Evolutionary conservation across 495 filamentous ascomycete species (phyloP).

Genomic region (Daldinia loculata): DNA sequence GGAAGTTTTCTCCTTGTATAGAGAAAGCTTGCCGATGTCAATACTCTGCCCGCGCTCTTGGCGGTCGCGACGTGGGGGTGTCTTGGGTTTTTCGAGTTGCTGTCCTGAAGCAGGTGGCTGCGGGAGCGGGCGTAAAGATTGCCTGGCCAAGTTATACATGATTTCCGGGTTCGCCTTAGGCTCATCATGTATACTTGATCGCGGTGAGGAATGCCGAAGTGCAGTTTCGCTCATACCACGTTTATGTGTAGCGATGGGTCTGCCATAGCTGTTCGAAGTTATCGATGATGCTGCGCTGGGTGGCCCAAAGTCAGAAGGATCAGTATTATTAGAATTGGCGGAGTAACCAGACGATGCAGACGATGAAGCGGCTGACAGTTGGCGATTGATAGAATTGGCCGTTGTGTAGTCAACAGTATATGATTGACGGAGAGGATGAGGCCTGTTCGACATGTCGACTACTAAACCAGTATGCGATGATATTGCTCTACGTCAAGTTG

Average conservation of each 20-base stretch:
- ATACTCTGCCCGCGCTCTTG: slow-evolving; percentile 61
- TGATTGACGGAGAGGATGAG: slow-evolving; percentile 67
- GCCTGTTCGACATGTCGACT: slow-evolving; percentile 61
- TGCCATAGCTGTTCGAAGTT: slow-evolving; percentile 68
- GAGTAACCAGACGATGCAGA: slow-evolving; percentile 79
- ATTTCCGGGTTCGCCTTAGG: slow-evolving; percentile 60
- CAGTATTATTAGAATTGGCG: slow-evolving; percentile 60
- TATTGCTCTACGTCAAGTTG: slow-evolving; percentile 41
- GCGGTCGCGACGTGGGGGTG: slow-evolving; percentile 38
- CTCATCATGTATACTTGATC: slow-evolving; percentile 49
- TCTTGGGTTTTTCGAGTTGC: slow-evolving; percentile 41
- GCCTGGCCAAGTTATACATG: slow-evolving; percentile 74
- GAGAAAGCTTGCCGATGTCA: slow-evolving; percentile 59
- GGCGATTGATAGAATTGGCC: slow-evolving; percentile 64
- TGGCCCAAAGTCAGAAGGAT: slow-evolving; percentile 70
- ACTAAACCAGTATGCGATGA: slow-evolving; percentile 37
- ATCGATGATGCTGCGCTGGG: slow-evolving; percentile 82
- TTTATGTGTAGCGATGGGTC: slow-evolving; percentile 65
- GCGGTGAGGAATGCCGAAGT: slow-evolving; percentile 34
- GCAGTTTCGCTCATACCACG: slow-evolving; percentile 77
- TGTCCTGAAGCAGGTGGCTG: slow-evolving; percentile 67
- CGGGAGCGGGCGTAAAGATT: slow-evolving; percentile 79
- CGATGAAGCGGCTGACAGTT: slow-evolving; percentile 81
- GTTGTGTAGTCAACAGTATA: slow-evolving; percentile 68
- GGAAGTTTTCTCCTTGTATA: slow-evolving; percentile 48